These are phyloP conservation scores for Suillus variegatus DNA, from an alignment of 768 basidiomycete species.

Conservation along the genomic window DNA sequence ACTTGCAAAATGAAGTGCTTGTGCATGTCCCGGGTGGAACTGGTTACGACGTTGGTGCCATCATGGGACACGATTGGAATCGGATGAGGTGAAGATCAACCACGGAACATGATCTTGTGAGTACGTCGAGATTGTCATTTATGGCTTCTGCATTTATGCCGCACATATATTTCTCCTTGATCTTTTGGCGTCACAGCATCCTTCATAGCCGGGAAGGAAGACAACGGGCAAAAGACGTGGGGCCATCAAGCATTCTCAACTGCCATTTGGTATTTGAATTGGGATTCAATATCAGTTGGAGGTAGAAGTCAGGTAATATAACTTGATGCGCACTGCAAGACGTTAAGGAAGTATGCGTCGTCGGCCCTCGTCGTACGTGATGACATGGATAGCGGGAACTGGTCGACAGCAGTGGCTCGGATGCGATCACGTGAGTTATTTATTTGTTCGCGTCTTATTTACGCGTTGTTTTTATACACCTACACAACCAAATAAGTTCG, in stretches of 20 bases:
- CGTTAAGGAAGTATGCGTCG: not conserved
- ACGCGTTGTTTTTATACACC: constrained; percentile 31
- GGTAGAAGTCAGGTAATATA: not conserved
- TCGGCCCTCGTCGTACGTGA: not conserved
- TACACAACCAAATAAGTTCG: constrained; percentile 37
- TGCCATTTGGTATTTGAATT: not conserved
- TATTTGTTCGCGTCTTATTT: constrained; percentile 28
- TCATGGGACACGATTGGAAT: not conserved
- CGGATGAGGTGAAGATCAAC: not conserved
- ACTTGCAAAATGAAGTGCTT: not conserved
- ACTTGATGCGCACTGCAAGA: not conserved
- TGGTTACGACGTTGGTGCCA: not conserved
- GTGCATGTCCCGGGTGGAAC: not conserved
- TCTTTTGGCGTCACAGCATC: not conserved
- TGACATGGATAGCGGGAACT: not conserved
- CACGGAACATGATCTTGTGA: not conserved
- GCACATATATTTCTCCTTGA: not conserved
- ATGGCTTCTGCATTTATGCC: not conserved
- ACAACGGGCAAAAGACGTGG: not conserved
- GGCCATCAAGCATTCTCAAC: not conserved
- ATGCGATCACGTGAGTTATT: constrained; percentile 15
- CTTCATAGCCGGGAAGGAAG: not conserved
- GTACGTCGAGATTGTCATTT: not conserved
- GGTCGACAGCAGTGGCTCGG: no score
- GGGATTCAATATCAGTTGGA: not conserved